phyloP scores from a whole-genome alignment of 202 grass and related monocot species.

The Panicum hallii region DNA sequence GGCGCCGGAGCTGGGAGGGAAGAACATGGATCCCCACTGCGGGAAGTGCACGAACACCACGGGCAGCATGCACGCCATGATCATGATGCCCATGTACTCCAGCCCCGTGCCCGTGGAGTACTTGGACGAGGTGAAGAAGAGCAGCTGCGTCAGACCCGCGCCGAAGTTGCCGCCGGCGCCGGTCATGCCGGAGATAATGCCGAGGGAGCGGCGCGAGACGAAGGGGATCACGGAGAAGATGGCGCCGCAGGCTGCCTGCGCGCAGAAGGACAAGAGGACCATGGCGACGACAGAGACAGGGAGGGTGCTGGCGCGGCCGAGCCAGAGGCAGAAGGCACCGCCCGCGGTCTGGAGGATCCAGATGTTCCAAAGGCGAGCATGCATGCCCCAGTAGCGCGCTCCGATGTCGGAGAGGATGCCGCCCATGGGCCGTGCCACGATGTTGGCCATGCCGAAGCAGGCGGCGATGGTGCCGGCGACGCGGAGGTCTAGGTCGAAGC shows the following conservation, averaged over 20 bases:
- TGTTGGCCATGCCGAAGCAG: conserved; percentile 75
- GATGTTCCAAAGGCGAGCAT: conserved; percentile 71
- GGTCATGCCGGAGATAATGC: conserved; percentile 67
- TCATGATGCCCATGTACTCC: conserved; percentile 73
- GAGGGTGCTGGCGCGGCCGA: conserved; percentile 51
- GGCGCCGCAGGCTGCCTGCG: conserved; percentile 30
- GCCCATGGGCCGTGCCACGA: conserved; percentile 58
- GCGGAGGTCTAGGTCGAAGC: conserved; percentile 67
- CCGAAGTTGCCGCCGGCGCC: conserved; percentile 79
- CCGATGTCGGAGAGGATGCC: conserved; percentile 64
- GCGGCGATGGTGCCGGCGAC: conserved; percentile 66
- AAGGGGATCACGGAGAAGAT: conserved; percentile 73
- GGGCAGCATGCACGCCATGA: conserved; percentile 72
- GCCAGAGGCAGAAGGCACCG: conserved; percentile 78
- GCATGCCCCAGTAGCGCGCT: conserved; percentile 61
- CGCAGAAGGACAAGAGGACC: conserved; percentile 73
- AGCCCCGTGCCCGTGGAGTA: conserved; percentile 60
- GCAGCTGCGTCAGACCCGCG: conserved; percentile 67
- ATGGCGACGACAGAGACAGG: conserved; percentile 65
- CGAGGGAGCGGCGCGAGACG: conserved; percentile 70
- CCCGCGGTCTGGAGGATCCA: conserved; percentile 87
- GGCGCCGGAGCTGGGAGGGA: conserved; percentile 41
- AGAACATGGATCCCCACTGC: conserved; percentile 78
- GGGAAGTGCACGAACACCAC: conserved; percentile 67
- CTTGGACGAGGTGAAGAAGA: conserved; percentile 69